Conservation (phyloP, 306 rosid genomes). For the Acacia melanoxylon region DNA sequence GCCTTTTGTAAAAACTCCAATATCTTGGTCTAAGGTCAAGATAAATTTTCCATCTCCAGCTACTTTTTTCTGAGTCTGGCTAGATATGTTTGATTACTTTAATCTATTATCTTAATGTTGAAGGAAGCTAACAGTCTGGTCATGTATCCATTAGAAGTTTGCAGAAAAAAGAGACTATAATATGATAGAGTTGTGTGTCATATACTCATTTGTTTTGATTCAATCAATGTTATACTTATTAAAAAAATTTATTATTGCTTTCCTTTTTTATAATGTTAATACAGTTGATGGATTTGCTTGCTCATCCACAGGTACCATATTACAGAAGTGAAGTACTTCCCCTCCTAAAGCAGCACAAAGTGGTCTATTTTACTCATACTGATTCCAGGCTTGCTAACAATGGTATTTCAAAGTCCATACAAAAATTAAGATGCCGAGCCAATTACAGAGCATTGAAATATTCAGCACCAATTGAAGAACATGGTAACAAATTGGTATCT, state of each 20-base stretch:
- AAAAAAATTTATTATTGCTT: slow-evolving; percentile 15
- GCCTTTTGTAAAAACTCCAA: slow-evolving; percentile 80
- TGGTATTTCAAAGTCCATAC: slow-evolving; percentile 62
- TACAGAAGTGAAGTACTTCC: slow-evolving; percentile 81
- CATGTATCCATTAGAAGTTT: slow-evolving; percentile 17
- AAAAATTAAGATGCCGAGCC: slow-evolving; percentile 84
- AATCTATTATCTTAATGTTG: slow-evolving; percentile 21
- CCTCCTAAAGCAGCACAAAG: slow-evolving; percentile 81
- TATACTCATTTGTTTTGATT: slow-evolving; percentile 21
- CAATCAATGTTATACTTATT: slow-evolving; percentile 6
- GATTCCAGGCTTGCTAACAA: slow-evolving; percentile 94
- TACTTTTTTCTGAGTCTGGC: slow-evolving; percentile 13
- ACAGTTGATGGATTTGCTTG: slow-evolving; percentile 26
- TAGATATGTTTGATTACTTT: slow-evolving; percentile 2
- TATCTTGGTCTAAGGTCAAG: slow-evolving; percentile 93
- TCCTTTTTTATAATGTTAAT: slow-evolving; percentile 16
- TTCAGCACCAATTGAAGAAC: slow-evolving; percentile 81
- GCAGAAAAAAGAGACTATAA: slow-evolving; percentile 16
- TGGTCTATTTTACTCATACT: slow-evolving; percentile 83
- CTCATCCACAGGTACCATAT: slow-evolving; percentile 65
- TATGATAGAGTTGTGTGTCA: slow-evolving; percentile 4
- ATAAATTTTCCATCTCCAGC: slow-evolving; percentile 20
- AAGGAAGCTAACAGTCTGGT: slow-evolving; percentile 12
- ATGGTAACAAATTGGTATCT: slow-evolving; percentile 71
- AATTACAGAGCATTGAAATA: slow-evolving; percentile 87